Conservation (phyloP, 768 basidiomycete species). For the Mycena amicta region DNA sequence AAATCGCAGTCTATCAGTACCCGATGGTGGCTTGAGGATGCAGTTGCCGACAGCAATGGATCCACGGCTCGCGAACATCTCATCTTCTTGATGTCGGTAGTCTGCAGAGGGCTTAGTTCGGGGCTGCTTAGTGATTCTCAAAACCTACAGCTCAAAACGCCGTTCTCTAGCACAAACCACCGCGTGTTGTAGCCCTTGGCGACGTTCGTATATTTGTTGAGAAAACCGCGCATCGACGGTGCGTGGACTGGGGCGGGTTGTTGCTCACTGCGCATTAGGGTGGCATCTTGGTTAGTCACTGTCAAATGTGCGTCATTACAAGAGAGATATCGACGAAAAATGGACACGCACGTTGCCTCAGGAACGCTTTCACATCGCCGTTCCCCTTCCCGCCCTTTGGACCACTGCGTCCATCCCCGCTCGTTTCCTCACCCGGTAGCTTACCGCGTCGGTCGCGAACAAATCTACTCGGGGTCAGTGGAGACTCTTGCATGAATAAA, state of each 20-base stretch:
- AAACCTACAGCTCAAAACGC: constrained; percentile 78
- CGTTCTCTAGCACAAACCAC: constrained; percentile 91
- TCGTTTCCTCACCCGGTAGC: constrained; percentile 11
- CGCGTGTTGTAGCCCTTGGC: constrained; percentile 86
- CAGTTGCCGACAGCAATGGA: constrained; percentile 88
- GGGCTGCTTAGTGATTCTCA: constrained; percentile 15
- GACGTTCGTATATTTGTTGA: constrained; percentile 93
- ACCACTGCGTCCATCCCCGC: constrained; percentile 38
- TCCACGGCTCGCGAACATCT: constrained; percentile 81
- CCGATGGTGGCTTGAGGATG: constrained; percentile 52
- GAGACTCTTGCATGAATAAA: constrained; percentile 47
- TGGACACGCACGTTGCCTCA: constrained; percentile 72
- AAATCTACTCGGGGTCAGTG: background rate
- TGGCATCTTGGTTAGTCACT: constrained; percentile 84
- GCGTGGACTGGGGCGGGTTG: constrained; percentile 46
- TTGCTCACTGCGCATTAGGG: constrained; percentile 54
- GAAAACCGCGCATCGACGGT: constrained; percentile 70
- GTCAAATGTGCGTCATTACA: constrained; percentile 5
- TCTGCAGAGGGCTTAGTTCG: constrained; percentile 39
- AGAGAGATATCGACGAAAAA: background rate
- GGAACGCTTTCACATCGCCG: constrained; percentile 82
- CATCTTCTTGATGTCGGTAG: constrained; percentile 90
- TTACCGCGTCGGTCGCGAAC: constrained; percentile 16
- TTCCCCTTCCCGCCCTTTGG: constrained; percentile 70
- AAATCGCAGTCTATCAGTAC: constrained; percentile 70